phyloP scores from a whole-genome alignment of 805 yeast species.

The Spathaspora gorwiae region DNA sequence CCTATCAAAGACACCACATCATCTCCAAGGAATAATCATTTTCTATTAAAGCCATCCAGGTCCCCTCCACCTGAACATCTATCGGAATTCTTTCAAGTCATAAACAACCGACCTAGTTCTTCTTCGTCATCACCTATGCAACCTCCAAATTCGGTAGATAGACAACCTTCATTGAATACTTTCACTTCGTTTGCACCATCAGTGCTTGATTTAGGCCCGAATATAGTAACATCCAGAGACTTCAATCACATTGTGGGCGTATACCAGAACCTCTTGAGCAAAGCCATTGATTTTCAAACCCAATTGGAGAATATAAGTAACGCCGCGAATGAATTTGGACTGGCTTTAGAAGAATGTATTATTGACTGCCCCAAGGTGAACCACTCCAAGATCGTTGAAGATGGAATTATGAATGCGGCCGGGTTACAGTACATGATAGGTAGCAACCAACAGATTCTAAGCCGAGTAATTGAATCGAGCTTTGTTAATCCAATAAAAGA shows the following conservation, averaged over 20 bases:
- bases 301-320: conserved; percentile 46
- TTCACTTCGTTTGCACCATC: conserved; percentile 49
- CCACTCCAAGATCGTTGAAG: conserved; percentile 33
- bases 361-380: conserved; percentile 23
- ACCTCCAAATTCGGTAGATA: neutral
- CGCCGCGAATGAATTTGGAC: conserved; percentile 70
- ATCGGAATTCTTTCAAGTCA: conserved; percentile 53
- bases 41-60: too few relatives aligned
- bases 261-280: conserved; percentile 43
- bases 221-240: conserved; percentile 57
- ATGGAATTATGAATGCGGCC: conserved; percentile 65
- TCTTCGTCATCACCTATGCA: neutral
- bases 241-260: conserved; percentile 46
- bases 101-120: conserved; percentile 22
- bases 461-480: conserved; percentile 49
- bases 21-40: too few relatives aligned
- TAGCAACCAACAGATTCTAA: conserved; percentile 70
- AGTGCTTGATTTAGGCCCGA: conserved; percentile 51
- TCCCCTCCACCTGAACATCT: conserved; percentile 46
- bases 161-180: conserved; percentile 35
- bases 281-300: conserved; percentile 43
- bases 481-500: conserved; percentile 51
- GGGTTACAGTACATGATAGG: conserved; percentile 75
- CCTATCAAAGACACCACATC: too few relatives aligned
- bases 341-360: conserved; percentile 51